phyloP scores from a whole-genome alignment of 2,329 filamentous ascomycete species.

The Epichloe brachyelytri region DNA sequence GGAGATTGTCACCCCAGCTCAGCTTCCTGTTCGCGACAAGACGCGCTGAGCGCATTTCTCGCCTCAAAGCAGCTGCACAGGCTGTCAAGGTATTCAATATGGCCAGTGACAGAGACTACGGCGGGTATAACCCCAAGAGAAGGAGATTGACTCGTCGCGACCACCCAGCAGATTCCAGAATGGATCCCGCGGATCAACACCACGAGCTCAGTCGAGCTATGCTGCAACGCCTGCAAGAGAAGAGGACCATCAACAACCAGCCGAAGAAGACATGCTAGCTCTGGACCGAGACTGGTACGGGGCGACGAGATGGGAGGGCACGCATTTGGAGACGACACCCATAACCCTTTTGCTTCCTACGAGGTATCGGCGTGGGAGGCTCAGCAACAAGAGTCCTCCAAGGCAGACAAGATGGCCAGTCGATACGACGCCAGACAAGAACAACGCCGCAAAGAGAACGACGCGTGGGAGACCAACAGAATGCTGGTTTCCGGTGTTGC shows the following conservation, averaged over 20 bases:
- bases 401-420: slow-evolving; percentile 69
- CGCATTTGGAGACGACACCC: slow-evolving; percentile 79
- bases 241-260: slow-evolving; percentile 43
- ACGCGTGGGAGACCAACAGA: slow-evolving; percentile 97
- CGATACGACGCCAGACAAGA: slow-evolving; percentile 56
- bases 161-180: slow-evolving; percentile 17
- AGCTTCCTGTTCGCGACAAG: not conserved
- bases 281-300: slow-evolving; percentile 90
- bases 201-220: slow-evolving; percentile 24
- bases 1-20: not conserved
- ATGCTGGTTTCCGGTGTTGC: slow-evolving; percentile 96
- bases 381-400: slow-evolving; percentile 63
- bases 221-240: slow-evolving; percentile 26
- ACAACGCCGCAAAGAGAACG: slow-evolving; percentile 86
- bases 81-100: slow-evolving; percentile 10
- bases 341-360: slow-evolving; percentile 77
- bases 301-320: slow-evolving; percentile 73
- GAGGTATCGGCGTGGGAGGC: slow-evolving; percentile 61
- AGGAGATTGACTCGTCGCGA: slow-evolving; percentile 21
- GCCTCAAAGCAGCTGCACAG: not conserved
- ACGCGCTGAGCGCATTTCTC: not conserved
- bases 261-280: slow-evolving; percentile 57
- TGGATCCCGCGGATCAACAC: slow-evolving; percentile 21
- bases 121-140: slow-evolving; percentile 27
- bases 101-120: slow-evolving; percentile 24